Percentiles rank a stretch among this genome's conserved stretches.
These are phyloP conservation scores for Xylaria sp. DNA, from an alignment of 2,329 filamentous ascomycete genomes.

Conservation along the genomic window DNA sequence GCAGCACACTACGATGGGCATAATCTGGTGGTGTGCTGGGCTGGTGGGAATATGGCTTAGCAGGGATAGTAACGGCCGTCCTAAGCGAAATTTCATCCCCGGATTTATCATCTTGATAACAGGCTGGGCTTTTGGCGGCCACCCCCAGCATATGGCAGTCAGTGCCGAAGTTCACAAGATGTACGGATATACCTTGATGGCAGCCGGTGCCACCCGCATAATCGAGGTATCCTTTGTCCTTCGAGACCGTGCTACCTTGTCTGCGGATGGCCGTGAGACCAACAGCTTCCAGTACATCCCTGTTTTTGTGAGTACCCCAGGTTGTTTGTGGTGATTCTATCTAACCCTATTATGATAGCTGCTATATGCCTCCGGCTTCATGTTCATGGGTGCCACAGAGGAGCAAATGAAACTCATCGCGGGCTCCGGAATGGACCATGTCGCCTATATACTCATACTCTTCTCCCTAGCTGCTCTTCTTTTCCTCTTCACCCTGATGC, in stretches of 20 bases:
- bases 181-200: slow-evolving; percentile 97
- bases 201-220: slow-evolving; percentile 81
- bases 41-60: slow-evolving; percentile 93
- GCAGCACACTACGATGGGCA: slow-evolving; percentile 99
- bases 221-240: slow-evolving; percentile 93
- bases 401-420: slow-evolving; percentile 89
- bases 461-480: slow-evolving; percentile 90
- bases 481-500: slow-evolving; percentile 90
- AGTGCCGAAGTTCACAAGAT: slow-evolving; percentile 88
- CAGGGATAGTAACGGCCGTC: slow-evolving; percentile 80
- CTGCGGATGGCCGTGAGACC: slow-evolving; percentile 73
- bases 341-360: slow-evolving; percentile 64
- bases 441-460: slow-evolving; percentile 90
- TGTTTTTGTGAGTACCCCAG: slow-evolving; percentile 68
- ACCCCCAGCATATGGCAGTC: slow-evolving; percentile 84
- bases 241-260: slow-evolving; percentile 72
- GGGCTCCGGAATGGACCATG: slow-evolving; percentile 80
- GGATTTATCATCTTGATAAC: slow-evolving; percentile 91
- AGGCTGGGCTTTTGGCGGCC: slow-evolving; percentile 93
- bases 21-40: slow-evolving; percentile 97
- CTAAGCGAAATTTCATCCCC: slow-evolving; percentile 92
- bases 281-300: slow-evolving; percentile 77
- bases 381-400: slow-evolving; percentile 98
- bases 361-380: slow-evolving; percentile 89
- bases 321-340: not conserved